Conservation (phyloP, 345 rosid genomes). For the Salix koriyanagi region DNA sequence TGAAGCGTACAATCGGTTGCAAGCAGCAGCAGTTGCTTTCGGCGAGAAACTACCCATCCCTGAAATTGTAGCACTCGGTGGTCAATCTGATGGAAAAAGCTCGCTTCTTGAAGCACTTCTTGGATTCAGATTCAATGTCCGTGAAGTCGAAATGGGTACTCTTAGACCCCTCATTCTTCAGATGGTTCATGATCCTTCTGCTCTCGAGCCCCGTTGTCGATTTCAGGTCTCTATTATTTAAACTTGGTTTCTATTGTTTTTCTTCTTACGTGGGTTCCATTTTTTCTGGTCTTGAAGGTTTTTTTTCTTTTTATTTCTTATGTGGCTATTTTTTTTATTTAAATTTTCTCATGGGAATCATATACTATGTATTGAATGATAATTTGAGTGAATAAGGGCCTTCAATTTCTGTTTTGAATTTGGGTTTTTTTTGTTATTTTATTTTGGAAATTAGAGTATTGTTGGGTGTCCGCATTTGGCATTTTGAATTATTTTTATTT, state of each 20-base stretch:
- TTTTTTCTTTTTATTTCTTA: not conserved
- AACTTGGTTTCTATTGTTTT: not conserved
- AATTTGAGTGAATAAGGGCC: no score
- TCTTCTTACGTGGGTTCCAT: not conserved
- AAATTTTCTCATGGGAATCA: no score
- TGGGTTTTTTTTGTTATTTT: not conserved
- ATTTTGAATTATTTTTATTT: not conserved
- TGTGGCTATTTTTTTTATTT: no score
- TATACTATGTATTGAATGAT: no score
- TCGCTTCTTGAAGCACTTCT: constrained; percentile 92
- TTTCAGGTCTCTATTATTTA: constrained; percentile 53
- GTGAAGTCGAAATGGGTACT: constrained; percentile 98
- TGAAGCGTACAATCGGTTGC: constrained; percentile 94
- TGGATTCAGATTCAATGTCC: constrained; percentile 89
- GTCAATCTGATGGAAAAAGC: constrained; percentile 95
- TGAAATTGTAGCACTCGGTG: constrained; percentile 91
- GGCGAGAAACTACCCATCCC: constrained; percentile 98
- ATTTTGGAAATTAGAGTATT: not conserved
- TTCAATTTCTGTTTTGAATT: not conserved
- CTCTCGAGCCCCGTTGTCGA: constrained; percentile 81
- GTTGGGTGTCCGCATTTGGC: not conserved
- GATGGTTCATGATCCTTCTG: constrained; percentile 88
- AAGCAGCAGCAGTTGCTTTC: constrained; percentile 91
- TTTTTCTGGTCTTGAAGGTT: not conserved
- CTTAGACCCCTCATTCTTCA: constrained; percentile 90